Evolutionary conservation across 2,329 filamentous ascomycete species (phyloP), one percentile per base, ranked within the genome.

Genomic region (Canariomyces notabilis): DNA sequence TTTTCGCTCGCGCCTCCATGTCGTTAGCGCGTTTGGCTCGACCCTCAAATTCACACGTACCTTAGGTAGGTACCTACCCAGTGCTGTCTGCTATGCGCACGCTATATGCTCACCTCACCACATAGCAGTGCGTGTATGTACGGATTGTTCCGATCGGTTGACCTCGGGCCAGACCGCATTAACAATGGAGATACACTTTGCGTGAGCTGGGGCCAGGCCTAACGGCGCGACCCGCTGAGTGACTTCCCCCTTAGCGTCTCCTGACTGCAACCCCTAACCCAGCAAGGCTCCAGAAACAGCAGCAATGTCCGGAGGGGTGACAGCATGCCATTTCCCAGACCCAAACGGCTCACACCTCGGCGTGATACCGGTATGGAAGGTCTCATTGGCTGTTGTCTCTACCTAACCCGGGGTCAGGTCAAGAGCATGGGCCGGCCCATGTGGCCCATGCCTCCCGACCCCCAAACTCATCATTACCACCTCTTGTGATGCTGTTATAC

Each of bases 81-180:
- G n/a, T n/a, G n/a, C n/a, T n/a, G n/a, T n/a, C n/a, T n/a, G n/a
- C n/a, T n/a, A n/a, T n/a, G n/a, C 16, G 23, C 34, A 8, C 6
- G 26, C 15, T 9, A 48, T 39, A 39, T 35, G 40, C 22, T n/a
- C n/a, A n/a, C n/a, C n/a, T n/a, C n/a, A n/a, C n/a, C n/a, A n/a
- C n/a, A n/a, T n/a, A n/a, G n/a, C n/a, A n/a, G n/a, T n/a, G n/a
- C n/a, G n/a, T n/a, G n/a, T n/a, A n/a, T n/a, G n/a, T n/a, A n/a
- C n/a, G n/a, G n/a, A n/a, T n/a, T n/a, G n/a, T n/a, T n/a, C n/a
- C n/a, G n/a, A n/a, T n/a, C n/a, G n/a, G n/a, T n/a, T n/a, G n/a
- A n/a, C n/a, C n/a, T 29, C 26, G 44, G 44, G 34, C 44, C 23
- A 21, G 38, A n/a, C 45, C 45, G 45, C 45, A 47, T 47, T 8